Base-by-base conservation (phyloP, 176 grass and related monocot genomes). In the Hsuehochloa calcarea region DNA sequence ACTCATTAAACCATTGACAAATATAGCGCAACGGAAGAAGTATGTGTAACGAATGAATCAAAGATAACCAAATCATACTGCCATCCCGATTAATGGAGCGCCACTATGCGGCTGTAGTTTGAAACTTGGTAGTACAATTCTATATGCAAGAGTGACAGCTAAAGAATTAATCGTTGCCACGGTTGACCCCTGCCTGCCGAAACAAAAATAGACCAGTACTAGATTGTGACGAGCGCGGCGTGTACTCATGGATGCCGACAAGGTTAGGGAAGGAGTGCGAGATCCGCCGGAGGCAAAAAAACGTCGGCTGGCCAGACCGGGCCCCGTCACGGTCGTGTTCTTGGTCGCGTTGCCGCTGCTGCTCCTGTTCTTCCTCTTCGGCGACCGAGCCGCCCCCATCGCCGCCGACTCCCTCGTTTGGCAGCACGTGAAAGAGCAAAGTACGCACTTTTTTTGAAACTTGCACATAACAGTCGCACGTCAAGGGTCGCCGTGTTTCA, bases 281-380 rank as follows among this genome's bases (percentile, higher is more conserved):
- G 38, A 34, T 41, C 47, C 41, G 17, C 58, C 79, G 38, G 79
- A 6, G 74, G 3, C 73, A 9, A 65, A 23, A 65, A 86, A 86
- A 25, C 78, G 78, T 43, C 66, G 84, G 34, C 1, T 60, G 27
- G 43, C 50, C 19, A 39, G 26, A 8, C 56, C 16, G 14, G 79
- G 67, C 17, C 34, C 39, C 23, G n/a, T 41, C 80, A 26, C 74
- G 4, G 60, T 46, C 58, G 47, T 83, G 15, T 78, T 83, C 49
- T 4, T 87, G 22, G 80, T 86, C 38, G 60, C 80, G 47, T 13
- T 74, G 23, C 89, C 80, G 5, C 68, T 68, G 39, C 25, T 74
- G 3, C 59, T 90, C 7, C 0, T 87, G 47, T 58, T 82, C 79
- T 72, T 78, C 72, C 54, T 86, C 88, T 66, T 82, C 66, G 58